Conservation (phyloP, 2,329 filamentous ascomycete genomes). For the Cryphonectria naterciae region DNA sequence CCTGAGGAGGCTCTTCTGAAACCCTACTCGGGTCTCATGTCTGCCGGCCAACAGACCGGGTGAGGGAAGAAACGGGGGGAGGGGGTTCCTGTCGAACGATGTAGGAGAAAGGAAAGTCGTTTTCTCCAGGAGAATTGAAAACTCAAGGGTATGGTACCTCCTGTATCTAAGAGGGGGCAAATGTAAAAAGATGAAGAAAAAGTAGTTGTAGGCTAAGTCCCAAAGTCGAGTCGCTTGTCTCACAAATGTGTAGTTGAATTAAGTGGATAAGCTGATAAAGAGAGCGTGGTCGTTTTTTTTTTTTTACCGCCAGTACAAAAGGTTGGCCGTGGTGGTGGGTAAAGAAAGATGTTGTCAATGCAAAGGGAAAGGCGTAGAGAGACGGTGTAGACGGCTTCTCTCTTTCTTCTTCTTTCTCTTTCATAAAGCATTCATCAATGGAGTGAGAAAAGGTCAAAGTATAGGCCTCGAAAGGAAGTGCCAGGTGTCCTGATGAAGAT, state of each 20-base stretch:
- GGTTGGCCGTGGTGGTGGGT: background rate
- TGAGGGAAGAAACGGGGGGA: too few species aligned
- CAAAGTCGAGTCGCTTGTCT: conserved; percentile 18
- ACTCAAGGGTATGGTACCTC: background rate
- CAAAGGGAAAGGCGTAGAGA: background rate
- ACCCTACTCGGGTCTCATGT: conserved; percentile 20
- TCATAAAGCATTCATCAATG: background rate
- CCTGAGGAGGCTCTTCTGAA: conserved; percentile 18
- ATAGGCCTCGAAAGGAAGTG: background rate
- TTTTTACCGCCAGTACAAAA: background rate
- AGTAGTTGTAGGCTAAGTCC: conserved; percentile 3
- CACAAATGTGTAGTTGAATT: conserved; percentile 17
- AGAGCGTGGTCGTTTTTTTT: conserved; percentile 4
- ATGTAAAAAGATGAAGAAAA: background rate
- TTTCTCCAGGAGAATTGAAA: background rate
- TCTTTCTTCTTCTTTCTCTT: background rate
- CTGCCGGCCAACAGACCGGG: conserved; percentile 13
- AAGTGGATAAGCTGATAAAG: conserved; percentile 6
- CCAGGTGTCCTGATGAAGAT: conserved; percentile 15
- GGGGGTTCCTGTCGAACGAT: background rate
- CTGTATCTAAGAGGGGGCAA: background rate
- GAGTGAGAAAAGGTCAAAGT: background rate
- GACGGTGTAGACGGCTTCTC: background rate
- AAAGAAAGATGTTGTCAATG: background rate
- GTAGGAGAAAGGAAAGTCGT: background rate